Conservation (phyloP, 257 asterid genomes). For the Nicotiana undulata region DNA sequence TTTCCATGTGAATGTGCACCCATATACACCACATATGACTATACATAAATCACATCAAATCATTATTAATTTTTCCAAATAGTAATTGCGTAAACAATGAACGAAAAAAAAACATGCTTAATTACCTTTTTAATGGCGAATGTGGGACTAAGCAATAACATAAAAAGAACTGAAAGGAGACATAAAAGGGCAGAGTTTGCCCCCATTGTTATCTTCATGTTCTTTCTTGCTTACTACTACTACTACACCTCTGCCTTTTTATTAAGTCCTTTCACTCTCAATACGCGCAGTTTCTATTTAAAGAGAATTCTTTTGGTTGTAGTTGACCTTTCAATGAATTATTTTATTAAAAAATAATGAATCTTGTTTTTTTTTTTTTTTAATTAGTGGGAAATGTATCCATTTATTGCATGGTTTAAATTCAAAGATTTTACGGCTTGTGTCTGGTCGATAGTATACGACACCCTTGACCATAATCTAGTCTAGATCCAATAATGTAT, state of each 20-base stretch:
- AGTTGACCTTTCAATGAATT: not conserved
- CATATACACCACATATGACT: constrained; percentile 89
- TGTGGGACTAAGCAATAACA: constrained; percentile 52
- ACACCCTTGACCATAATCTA: not conserved
- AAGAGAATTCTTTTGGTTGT: not conserved
- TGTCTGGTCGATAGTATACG: not conserved
- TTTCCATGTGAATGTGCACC: constrained; percentile 80
- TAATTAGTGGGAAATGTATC: not conserved
- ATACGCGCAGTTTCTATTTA: not conserved
- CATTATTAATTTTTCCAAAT: not conserved
- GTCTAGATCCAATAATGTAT: not conserved
- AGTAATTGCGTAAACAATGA: not conserved
- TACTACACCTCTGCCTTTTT: not conserved
- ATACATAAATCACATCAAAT: not conserved
- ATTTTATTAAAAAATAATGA: not conserved
- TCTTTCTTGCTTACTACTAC: not conserved
- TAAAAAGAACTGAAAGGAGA: constrained; percentile 40
- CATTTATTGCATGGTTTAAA: not conserved
- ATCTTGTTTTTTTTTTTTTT: not conserved
- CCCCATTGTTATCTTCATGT: constrained; percentile 45
- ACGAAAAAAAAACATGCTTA: not conserved
- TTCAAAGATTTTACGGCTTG: not conserved
- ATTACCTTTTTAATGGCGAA: constrained; percentile 65
- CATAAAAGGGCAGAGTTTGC: constrained; percentile 28
- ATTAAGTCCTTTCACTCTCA: not conserved